A percentile compares a stretch with the other conserved stretches of the same genome.
Conservation (phyloP, 345 rosid species). For the Citrus reticulata region DNA sequence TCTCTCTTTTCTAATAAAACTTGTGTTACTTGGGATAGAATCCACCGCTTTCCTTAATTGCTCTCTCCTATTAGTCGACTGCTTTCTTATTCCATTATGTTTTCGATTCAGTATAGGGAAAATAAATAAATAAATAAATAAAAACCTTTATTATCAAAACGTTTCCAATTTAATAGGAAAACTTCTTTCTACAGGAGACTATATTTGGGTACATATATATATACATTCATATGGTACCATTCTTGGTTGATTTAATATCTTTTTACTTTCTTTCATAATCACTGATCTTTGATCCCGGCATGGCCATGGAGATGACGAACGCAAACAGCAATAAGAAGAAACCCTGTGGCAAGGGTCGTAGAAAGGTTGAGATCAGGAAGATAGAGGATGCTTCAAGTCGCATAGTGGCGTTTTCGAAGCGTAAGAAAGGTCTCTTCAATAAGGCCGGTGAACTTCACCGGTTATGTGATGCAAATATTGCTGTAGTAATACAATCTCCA, state of each 20-base stretch:
- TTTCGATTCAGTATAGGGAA: neutral
- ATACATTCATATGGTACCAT: neutral
- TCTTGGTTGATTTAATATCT: neutral
- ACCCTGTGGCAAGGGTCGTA: slow-evolving; percentile 7
- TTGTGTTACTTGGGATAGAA: no score
- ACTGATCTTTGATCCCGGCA: no score
- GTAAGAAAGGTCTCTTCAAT: slow-evolving; percentile 26
- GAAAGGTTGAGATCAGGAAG: slow-evolving; percentile 25
- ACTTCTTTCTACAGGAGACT: neutral
- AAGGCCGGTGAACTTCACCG: slow-evolving; percentile 18
- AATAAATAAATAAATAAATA: no score
- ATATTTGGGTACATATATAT: neutral
- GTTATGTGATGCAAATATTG: slow-evolving; percentile 19
- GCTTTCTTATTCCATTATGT: neutral
- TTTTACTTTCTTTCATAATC: neutral
- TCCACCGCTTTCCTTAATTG: no score
- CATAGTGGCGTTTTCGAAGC: slow-evolving; percentile 25
- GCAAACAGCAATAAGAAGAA: neutral
- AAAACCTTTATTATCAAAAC: neutral
- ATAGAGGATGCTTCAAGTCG: slow-evolving; percentile 17
- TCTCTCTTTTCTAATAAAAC: no score
- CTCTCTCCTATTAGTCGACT: neutral
- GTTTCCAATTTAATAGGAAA: neutral
- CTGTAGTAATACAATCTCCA: slow-evolving; percentile 19
- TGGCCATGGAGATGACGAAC: no score